Evolutionary conservation across 2,329 filamentous ascomycete genomes (phyloP).

Genomic region (Fusarium tupiense): DNA sequence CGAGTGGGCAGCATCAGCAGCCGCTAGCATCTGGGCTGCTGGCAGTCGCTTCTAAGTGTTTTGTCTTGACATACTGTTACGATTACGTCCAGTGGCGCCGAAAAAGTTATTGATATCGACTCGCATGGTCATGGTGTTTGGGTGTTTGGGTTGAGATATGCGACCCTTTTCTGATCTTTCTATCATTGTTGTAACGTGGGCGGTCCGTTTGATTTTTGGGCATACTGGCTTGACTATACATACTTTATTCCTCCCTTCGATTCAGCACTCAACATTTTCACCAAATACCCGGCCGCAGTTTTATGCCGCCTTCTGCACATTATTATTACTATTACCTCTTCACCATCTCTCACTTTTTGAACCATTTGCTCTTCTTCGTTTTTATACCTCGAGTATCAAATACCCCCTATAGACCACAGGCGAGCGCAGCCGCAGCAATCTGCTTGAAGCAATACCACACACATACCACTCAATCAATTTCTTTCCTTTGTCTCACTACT

Average conservation of each 20-base stretch:
- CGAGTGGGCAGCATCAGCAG: slow-evolving; percentile 87
- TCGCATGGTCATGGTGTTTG: slow-evolving; percentile 45
- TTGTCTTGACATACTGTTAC: slow-evolving; percentile 19
- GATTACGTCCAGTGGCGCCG: slow-evolving; percentile 41
- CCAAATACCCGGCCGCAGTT: slow-evolving; percentile 44
- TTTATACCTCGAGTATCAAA: slow-evolving; percentile 48
- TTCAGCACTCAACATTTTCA: slow-evolving; percentile 37
- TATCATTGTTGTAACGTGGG: slow-evolving; percentile 33
- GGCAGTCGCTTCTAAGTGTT: slow-evolving; percentile 67
- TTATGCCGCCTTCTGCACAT: slow-evolving; percentile 37
- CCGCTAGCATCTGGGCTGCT: slow-evolving; percentile 82
- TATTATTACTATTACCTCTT: slow-evolving; percentile 35
- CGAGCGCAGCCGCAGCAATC: slow-evolving; percentile 42
- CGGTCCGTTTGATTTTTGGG: slow-evolving; percentile 38
- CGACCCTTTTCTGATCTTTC: slow-evolving; percentile 29
- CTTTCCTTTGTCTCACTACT: slow-evolving; percentile 46
- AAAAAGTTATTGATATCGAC: slow-evolving; percentile 42
- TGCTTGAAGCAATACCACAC: slow-evolving; percentile 45
- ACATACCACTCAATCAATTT: slow-evolving; percentile 43
- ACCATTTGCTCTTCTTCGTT: slow-evolving; percentile 39
- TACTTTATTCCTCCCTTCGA: slow-evolving; percentile 43
- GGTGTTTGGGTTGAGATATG: slow-evolving; percentile 41
- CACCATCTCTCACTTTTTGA: slow-evolving; percentile 29
- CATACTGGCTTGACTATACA: slow-evolving; percentile 43
- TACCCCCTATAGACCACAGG: slow-evolving; percentile 53